Conservation (phyloP, 306 rosid genomes). For the Echinosophora koreensis region DNA sequence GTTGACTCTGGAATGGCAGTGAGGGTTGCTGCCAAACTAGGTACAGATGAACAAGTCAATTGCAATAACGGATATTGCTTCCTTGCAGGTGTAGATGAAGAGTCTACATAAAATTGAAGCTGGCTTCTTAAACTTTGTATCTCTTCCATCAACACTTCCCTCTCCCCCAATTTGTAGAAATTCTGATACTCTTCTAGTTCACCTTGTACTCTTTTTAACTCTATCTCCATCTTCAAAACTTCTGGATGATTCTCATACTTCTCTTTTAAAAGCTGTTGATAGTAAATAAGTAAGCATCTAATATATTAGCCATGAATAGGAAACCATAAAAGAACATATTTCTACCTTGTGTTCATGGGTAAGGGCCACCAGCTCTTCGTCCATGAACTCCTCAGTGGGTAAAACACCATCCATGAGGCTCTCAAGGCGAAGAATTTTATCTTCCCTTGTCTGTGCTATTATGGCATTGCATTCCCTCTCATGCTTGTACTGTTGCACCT, state of each 20-base stretch:
- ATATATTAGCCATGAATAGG: constrained; percentile 12
- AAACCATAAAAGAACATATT: constrained; percentile 37
- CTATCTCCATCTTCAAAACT: constrained; percentile 77
- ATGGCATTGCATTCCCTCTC: constrained; percentile 92
- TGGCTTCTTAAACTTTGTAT: constrained; percentile 92
- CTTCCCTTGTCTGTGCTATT: constrained; percentile 92
- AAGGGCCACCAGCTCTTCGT: constrained; percentile 77
- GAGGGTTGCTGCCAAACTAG: constrained; percentile 62
- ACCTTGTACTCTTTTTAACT: constrained; percentile 77
- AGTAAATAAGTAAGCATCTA: constrained; percentile 45
- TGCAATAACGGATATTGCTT: constrained; percentile 70
- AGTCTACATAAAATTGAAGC: constrained; percentile 81
- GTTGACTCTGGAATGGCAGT: constrained; percentile 68
- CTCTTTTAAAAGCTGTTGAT: constrained; percentile 81
- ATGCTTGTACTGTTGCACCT: constrained; percentile 94
- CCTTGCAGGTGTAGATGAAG: constrained; percentile 64
- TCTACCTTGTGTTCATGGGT: constrained; percentile 83
- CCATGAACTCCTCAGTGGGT: constrained; percentile 89
- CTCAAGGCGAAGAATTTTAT: constrained; percentile 91
- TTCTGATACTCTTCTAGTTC: constrained; percentile 75
- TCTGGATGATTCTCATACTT: constrained; percentile 95
- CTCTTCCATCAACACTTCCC: constrained; percentile 96
- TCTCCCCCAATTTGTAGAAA: constrained; percentile 86
- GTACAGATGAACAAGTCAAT: constrained; percentile 66
- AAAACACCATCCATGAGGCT: constrained; percentile 93